Evolutionary conservation across 331 rosid genomes (phyloP), one percentile per base, ranked within the genome.

Genomic region (Rhamnella rubrinervis): DNA sequence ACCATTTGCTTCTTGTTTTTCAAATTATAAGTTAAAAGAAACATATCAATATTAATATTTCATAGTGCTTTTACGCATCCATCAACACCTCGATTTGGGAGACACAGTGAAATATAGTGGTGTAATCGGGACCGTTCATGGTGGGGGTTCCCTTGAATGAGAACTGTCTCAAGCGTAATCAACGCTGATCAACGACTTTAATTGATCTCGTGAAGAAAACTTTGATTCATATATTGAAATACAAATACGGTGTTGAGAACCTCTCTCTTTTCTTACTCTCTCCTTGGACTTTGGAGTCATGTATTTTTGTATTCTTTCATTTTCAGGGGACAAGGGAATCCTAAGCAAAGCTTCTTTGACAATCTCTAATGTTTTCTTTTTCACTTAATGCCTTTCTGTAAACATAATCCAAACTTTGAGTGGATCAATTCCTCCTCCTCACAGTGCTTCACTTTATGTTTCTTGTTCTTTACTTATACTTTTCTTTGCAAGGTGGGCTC

Each of bases 401-500:
- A 72, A 70, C 74, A 51, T 67, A 86, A 83, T 84, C 75, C 77
- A 81, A 59, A 26, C 84, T 75, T 74, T 84, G 67, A 50, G 55
- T 39, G 74, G 66, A 77, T 68, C 75, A 53, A 64, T 61, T 62
- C 51, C 59, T 31, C 35, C 72, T 57, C 71, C 76, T 49, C 79
- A 76, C 46, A 67, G 63, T 65, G 49, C 55, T 63, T 26, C 75
- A 55, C 85, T 80, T 83, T 79, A 76, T 74, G 88, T 78, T 78
- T 44, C 35, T 31, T 50, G 73, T 77, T 72, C 75, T 77, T 76
- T 56, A 55, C 18, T 66, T 84, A 81, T 87, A 46, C 96, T 84
- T 85, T 87, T 41, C 96, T 89, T 89, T 71, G 84, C 74, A 40
- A 59, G 76, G 39, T 63, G 86, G 82, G 73, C 75, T 80, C 80